Conservation (phyloP, 78 protist species). For the Speleostelium caveatum region DNA sequence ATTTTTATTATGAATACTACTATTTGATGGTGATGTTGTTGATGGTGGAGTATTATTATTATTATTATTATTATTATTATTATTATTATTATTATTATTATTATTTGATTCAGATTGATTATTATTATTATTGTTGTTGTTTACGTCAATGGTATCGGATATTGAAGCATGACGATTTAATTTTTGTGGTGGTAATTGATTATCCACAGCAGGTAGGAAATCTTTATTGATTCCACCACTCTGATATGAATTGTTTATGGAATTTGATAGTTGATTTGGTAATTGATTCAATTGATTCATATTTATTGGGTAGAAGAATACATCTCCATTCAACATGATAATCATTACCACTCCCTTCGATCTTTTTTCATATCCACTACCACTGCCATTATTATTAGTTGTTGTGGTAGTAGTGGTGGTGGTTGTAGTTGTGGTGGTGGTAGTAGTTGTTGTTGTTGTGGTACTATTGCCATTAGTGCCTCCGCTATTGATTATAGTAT, state of each 20-base stretch:
- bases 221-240: too few relatives aligned
- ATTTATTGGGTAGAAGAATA: constrained; percentile 54
- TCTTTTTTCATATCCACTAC: not conserved
- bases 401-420: constrained; percentile 6
- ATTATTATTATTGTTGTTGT: not conserved
- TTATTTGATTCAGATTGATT: not conserved
- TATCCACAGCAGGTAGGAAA: too few relatives aligned
- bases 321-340: constrained; percentile 66
- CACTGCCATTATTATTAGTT: not conserved
- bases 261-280: constrained; percentile 17
- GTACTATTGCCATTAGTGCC: not conserved
- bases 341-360: constrained; percentile 54
- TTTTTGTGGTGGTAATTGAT: too few relatives aligned
- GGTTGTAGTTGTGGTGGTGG: not conserved
- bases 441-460: not conserved
- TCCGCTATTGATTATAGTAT: not conserved
- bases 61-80: constrained; percentile 36
- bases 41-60: not conserved
- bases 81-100: constrained; percentile 22
- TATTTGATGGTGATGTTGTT: too few relatives aligned
- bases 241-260: too few relatives aligned
- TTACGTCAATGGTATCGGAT: not conserved
- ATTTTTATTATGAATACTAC: not conserved
- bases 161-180: not conserved
- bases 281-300: constrained; percentile 25